phyloP scores from a whole-genome alignment of 805 yeast species.

The Metschnikowia continentalis region DNA sequence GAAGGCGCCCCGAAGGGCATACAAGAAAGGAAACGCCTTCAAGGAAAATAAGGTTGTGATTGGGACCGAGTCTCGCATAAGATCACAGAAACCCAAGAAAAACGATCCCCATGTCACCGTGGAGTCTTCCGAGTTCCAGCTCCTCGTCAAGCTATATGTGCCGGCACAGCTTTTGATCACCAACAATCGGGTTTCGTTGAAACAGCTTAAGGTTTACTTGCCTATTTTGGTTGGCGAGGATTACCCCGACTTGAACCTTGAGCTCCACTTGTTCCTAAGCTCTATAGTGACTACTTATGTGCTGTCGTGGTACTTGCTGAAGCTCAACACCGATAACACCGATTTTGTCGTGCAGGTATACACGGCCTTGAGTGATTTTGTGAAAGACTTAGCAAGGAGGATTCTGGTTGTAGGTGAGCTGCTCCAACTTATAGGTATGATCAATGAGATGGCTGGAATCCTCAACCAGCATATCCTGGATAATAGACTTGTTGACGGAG shows the following conservation, averaged over 20 bases:
- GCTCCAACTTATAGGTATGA: constrained; percentile 16
- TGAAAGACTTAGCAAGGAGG: constrained; percentile 11
- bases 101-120: constrained; percentile 33
- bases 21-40: constrained; percentile 7
- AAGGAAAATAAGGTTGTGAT: constrained; percentile 13
- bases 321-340: constrained; percentile 17
- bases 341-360: constrained; percentile 14
- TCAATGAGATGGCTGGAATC: constrained; percentile 22
- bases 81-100: constrained; percentile 5
- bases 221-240: constrained; percentile 25
- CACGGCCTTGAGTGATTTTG: constrained; percentile 12
- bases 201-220: constrained; percentile 25
- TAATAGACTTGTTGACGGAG: constrained; percentile 2
- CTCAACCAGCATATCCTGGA: constrained; percentile 11
- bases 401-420: constrained; percentile 10
- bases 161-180: constrained; percentile 31
- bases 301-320: constrained; percentile 17
- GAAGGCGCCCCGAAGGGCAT: constrained; percentile 7
- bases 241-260: constrained; percentile 26
- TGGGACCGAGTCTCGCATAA: constrained; percentile 3
- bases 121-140: constrained; percentile 44
- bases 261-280: constrained; percentile 36
- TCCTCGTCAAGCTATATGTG: constrained; percentile 31
- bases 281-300: constrained; percentile 21
- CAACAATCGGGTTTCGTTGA: constrained; percentile 25